A percentile compares a stretch with the other conserved stretches of the same genome.
Conservation (phyloP, 257 asterid genomes). For the Rehmannia glutinosa region DNA sequence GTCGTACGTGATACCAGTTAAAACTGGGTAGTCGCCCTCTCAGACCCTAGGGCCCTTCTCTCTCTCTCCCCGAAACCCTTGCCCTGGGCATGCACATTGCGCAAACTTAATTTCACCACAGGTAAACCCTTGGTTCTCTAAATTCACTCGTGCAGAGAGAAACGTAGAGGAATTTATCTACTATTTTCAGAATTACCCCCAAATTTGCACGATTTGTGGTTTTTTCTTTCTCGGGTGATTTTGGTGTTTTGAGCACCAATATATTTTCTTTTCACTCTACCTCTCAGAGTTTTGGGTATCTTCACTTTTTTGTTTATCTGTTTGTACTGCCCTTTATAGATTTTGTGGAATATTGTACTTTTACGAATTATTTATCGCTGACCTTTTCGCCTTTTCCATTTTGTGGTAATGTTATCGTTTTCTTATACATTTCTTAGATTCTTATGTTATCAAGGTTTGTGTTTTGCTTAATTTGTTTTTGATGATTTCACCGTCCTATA, state of each 20-base stretch:
- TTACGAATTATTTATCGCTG: background rate
- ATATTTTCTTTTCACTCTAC: background rate
- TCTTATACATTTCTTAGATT: background rate
- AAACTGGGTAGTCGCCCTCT: slow-evolving; percentile 11
- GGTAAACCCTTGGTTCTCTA: slow-evolving; percentile 1
- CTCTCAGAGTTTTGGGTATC: background rate
- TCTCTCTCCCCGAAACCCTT: slow-evolving; percentile 14
- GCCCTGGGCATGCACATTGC: slow-evolving; percentile 14
- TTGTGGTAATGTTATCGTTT: background rate
- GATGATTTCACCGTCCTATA: background rate
- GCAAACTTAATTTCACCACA: slow-evolving; percentile 9
- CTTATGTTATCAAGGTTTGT: background rate
- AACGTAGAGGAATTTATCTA: background rate
- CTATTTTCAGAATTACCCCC: background rate
- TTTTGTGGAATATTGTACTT: background rate
- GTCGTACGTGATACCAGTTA: slow-evolving; percentile 9
- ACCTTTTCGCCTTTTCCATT: background rate
- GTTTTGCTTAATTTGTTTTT: slow-evolving; percentile 5
- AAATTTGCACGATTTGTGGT: slow-evolving; percentile 6
- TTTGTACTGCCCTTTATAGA: background rate
- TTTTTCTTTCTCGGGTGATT: background rate
- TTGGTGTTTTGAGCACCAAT: background rate
- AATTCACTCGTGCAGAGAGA: background rate
- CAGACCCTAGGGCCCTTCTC: slow-evolving; percentile 13
- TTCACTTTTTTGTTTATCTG: background rate